phyloP scores from a whole-genome alignment of 2,329 filamentous ascomycete genomes.

The Fusarium ramigenum region DNA sequence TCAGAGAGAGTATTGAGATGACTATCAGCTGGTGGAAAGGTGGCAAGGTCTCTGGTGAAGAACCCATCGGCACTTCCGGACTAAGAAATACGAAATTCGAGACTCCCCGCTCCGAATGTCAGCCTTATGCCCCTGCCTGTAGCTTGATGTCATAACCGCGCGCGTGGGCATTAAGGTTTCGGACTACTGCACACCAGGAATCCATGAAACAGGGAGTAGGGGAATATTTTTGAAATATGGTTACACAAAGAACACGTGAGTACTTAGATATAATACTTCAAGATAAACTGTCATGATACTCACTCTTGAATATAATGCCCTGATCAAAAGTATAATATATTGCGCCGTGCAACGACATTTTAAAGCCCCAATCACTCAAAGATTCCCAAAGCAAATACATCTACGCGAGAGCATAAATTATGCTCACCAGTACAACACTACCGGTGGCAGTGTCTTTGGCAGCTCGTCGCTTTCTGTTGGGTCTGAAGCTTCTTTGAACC shows the following conservation, averaged over 20 bases:
- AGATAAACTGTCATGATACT: too few species aligned
- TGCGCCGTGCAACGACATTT: rapidly evolving
- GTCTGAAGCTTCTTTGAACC: not conserved
- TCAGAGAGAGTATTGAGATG: not conserved
- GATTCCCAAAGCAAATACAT: too few species aligned
- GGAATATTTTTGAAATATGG: too few species aligned
- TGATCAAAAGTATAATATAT: rapidly evolving
- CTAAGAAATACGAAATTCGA: not conserved
- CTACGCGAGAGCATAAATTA: rapidly evolving
- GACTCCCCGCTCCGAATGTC: not conserved
- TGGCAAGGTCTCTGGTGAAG: not conserved
- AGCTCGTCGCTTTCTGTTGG: not conserved
- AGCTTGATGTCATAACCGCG: not conserved
- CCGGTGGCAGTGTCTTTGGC: rapidly evolving
- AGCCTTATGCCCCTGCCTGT: not conserved
- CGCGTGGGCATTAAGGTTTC: not conserved
- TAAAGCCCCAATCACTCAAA: rapidly evolving
- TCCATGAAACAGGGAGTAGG: not conserved
- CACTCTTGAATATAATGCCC: rapidly evolving
- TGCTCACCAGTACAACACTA: rapidly evolving
- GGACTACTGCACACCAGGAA: not conserved
- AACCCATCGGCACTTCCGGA: not conserved
- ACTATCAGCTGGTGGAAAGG: rapidly evolving
- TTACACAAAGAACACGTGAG: too few species aligned
- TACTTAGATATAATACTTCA: too few species aligned